A percentile compares a stretch with the other conserved stretches of the same genome.
phyloP scores from a whole-genome alignment of 2,329 filamentous ascomycete species.

The Pyrenophora graminea region DNA sequence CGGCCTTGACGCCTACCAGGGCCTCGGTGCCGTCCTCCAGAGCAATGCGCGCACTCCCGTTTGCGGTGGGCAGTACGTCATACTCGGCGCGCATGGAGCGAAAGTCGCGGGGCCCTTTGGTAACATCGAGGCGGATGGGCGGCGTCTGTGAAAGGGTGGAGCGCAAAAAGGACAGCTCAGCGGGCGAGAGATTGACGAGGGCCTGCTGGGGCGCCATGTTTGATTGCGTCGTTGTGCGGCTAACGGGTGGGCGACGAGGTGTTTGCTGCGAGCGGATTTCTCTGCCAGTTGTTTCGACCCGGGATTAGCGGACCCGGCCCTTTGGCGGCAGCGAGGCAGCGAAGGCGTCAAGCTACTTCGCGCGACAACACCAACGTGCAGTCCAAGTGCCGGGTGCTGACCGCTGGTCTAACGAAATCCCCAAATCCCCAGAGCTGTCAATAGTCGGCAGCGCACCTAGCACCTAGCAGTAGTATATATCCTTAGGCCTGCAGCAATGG shows the following conservation, averaged over 20 bases:
- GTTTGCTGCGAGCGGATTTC: slow-evolving; percentile 13
- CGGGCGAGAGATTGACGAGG: slow-evolving; percentile 81
- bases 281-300: slow-evolving; percentile 17
- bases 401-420: slow-evolving; percentile 14
- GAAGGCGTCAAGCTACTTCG: slow-evolving; percentile 17
- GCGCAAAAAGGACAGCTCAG: slow-evolving; percentile 95
- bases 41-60: slow-evolving; percentile 90
- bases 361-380: slow-evolving; percentile 33
- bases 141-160: slow-evolving; percentile 78
- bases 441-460: neutral
- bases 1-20: slow-evolving; percentile 92
- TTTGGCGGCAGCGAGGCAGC: slow-evolving; percentile 16
- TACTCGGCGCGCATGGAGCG: slow-evolving; percentile 88
- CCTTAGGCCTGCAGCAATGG: neutral
- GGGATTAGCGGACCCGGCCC: slow-evolving; percentile 22
- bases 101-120: slow-evolving; percentile 72
- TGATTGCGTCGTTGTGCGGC: slow-evolving; percentile 10
- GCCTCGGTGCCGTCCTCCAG: slow-evolving; percentile 96
- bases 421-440: neutral
- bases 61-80: slow-evolving; percentile 83
- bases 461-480: neutral
- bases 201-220: slow-evolving; percentile 47
- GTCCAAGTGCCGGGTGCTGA: slow-evolving; percentile 28
- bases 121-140: slow-evolving; percentile 80
- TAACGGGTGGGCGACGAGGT: slow-evolving; percentile 7